phyloP scores from a whole-genome alignment of 768 basidiomycete genomes.

The Collybia mongolica region DNA sequence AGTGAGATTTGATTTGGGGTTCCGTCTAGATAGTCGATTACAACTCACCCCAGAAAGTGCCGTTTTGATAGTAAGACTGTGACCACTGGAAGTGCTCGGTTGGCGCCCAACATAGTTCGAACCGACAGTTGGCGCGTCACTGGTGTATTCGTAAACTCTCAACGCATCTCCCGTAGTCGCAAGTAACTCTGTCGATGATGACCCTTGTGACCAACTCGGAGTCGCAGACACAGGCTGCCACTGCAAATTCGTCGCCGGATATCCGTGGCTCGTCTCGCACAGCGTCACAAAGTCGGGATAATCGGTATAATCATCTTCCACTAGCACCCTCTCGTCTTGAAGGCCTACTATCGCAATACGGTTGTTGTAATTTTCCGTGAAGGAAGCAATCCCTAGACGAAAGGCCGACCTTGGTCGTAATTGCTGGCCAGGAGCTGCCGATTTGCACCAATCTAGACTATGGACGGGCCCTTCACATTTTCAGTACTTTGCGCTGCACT shows the following conservation, averaged over 20 bases:
- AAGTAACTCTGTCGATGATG: constrained; percentile 70
- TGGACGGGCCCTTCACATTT: constrained; percentile 72
- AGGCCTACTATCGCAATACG: constrained; percentile 77
- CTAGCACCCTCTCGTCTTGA: constrained; percentile 84
- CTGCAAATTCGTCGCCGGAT: constrained; percentile 90
- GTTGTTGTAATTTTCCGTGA: constrained; percentile 82
- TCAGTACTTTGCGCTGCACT: constrained; percentile 8
- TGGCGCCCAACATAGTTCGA: constrained; percentile 74
- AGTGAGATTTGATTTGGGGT: no score
- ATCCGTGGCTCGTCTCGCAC: constrained; percentile 82
- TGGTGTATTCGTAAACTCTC: constrained; percentile 86
- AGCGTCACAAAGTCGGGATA: constrained; percentile 87
- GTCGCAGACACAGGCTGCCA: constrained; percentile 84
- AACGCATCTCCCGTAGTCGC: constrained; percentile 95
- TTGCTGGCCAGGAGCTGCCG: constrained; percentile 71
- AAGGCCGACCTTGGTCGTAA: constrained; percentile 74
- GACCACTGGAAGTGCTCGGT: constrained; percentile 52
- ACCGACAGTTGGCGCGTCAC: constrained; percentile 56
- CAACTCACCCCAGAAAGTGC: constrained; percentile 76
- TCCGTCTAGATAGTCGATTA: neutral
- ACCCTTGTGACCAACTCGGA: constrained; percentile 67
- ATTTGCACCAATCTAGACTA: constrained; percentile 87
- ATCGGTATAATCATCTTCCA: constrained; percentile 79
- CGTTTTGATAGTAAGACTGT: constrained; percentile 71
- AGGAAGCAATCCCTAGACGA: constrained; percentile 83